Base-by-base conservation (phyloP, 345 rosid species). In the Aegle marmelos region DNA sequence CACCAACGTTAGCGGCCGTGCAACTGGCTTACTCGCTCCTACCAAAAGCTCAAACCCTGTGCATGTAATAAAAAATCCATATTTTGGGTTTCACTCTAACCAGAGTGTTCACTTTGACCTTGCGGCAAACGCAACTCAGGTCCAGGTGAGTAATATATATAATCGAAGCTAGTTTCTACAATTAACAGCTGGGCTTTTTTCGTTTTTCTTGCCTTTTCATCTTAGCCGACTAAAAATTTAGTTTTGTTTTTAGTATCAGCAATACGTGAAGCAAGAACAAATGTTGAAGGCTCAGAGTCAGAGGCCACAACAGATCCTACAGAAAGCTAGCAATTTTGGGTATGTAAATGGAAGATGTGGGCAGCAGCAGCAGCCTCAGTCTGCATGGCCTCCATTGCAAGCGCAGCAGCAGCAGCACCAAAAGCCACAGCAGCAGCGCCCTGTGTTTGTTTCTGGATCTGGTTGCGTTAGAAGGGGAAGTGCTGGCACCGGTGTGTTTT, bases 401-500 rank as follows among this genome's bases (percentile, higher is more conserved):
- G 75, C n/a, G 5, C 68, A 72, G 33, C 33, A 31, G 7, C 82
- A 70, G 2, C 79, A 54, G 0, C 72, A 75, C 5, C 79, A 64
- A 1, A 34, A 67, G 22, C 45, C 61, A n/a, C 33, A 63, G 61
- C 22, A 21, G 79, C 2, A 58, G 74, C 69, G 79, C 71, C 70
- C 88, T 48, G 76, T 79, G 13, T 81, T 82, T 17, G 75, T 76
- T 7, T 58, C 75, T 21, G 89, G 90, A 75, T 78, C 87, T 64
- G 83, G 62, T 5, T 76, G 80, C 6, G 82, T 69, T 21, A 91
- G 81, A 78, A 77, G 79, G 13, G 81, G 84, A 53, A 86, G 87
- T 24, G 54, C 89, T 2, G 99, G 99, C 9, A 95, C 99, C 25
- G 98, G 98, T 34, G 99, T 95, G 14, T 95, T 95, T 84, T 79